These are phyloP conservation scores for Penicillium oxalicum DNA, from an alignment of 2,329 filamentous ascomycete species.

Conservation along the genomic window DNA sequence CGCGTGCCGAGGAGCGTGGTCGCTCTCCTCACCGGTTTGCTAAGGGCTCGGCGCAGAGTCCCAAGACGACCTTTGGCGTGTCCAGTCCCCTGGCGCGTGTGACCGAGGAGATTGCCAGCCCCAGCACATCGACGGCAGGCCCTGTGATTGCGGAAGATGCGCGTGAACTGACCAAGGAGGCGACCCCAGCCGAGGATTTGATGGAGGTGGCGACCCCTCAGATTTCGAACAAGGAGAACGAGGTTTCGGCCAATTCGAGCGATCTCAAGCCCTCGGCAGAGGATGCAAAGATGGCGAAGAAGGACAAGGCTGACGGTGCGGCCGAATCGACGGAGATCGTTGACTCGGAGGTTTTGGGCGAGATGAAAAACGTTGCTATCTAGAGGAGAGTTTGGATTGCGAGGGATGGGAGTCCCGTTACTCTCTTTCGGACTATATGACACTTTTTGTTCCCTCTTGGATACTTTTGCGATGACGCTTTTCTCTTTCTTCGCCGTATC, in stretches of 20 bases:
- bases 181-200: conserved; percentile 32
- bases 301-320: conserved; percentile 25
- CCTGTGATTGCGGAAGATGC: conserved; percentile 29
- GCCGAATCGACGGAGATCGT: conserved; percentile 25
- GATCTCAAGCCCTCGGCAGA: conserved; percentile 20
- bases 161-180: conserved; percentile 26
- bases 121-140: conserved; percentile 27
- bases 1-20: conserved; percentile 42
- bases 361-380: conserved; percentile 46
- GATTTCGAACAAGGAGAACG: conserved; percentile 32
- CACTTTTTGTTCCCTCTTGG: no score
- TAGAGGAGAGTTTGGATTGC: conserved; percentile 19
- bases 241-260: conserved; percentile 19
- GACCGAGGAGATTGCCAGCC: conserved; percentile 40
- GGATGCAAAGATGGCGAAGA: conserved; percentile 30
- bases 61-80: conserved; percentile 39
- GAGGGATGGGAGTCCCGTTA: neutral
- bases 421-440: conserved; percentile 1
- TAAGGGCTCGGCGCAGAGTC: conserved; percentile 38
- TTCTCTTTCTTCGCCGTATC: no score
- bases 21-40: conserved; percentile 46
- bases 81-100: conserved; percentile 44
- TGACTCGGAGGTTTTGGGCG: conserved; percentile 38
- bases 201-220: conserved; percentile 37
- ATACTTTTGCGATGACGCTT: no score